phyloP scores from a whole-genome alignment of 106 monocot genomes.

The Phalaenopsis aphrodite region DNA sequence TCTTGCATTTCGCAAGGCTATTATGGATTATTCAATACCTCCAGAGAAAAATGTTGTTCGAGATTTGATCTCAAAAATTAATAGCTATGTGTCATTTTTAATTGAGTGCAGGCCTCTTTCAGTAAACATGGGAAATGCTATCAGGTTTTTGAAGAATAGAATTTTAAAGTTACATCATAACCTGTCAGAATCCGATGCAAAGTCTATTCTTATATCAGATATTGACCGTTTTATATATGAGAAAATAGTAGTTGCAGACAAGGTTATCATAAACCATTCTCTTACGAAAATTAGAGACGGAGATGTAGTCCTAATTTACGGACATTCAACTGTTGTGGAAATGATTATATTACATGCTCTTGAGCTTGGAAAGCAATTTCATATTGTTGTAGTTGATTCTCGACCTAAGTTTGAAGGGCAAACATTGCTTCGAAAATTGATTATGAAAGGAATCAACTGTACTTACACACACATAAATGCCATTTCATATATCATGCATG shows the following conservation, averaged over 20 bases:
- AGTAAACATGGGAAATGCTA: conserved; percentile 97
- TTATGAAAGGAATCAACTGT: conserved; percentile 72
- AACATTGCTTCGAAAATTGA: conserved; percentile 56
- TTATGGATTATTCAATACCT: conserved; percentile 72
- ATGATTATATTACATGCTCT: conserved; percentile 72
- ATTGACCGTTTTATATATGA: conserved; percentile 88
- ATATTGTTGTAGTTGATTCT: conserved; percentile 85
- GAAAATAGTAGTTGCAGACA: conserved; percentile 84
- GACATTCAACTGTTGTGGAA: conserved; percentile 81
- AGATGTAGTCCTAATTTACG: conserved; percentile 90
- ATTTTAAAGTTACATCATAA: conserved; percentile 60
- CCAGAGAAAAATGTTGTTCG: conserved; percentile 61
- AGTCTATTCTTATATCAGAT: conserved; percentile 65
- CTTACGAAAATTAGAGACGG: conserved; percentile 85
- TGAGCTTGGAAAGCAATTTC: conserved; percentile 68
- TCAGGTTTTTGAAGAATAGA: conserved; percentile 78
- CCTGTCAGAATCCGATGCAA: conserved; percentile 73
- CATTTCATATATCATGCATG: conserved; percentile 95
- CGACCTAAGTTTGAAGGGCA: conserved; percentile 92
- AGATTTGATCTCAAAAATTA: conserved; percentile 77
- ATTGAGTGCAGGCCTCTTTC: conserved; percentile 93
- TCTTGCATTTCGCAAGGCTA: conserved; percentile 74
- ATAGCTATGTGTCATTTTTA: conserved; percentile 86
- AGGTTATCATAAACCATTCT: conserved; percentile 81
- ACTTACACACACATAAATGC: conserved; percentile 96